Evolutionary conservation across 1,284 basidiomycete species (phyloP).

Genomic region (Irpex sp.): DNA sequence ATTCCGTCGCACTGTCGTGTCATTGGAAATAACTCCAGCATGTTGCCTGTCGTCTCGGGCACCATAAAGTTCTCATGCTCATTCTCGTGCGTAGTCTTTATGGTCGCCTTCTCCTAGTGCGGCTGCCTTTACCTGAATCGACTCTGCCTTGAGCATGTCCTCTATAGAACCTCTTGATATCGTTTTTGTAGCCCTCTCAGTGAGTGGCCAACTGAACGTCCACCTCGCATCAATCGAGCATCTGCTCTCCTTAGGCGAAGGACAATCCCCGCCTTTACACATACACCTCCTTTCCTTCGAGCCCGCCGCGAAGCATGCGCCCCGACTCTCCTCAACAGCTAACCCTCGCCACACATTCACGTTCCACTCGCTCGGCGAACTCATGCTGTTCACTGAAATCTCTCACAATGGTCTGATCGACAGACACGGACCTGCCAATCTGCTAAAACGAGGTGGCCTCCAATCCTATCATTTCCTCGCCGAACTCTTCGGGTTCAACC

Average conservation of each 20-base stretch:
- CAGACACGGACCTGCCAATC: constrained; percentile 11
- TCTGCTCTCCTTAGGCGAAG: constrained; percentile 4
- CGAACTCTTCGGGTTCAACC: constrained; percentile 14
- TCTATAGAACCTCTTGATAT: constrained; percentile 5
- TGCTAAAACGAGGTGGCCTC: constrained; percentile 5
- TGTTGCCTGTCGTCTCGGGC: background rate
- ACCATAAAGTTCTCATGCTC: background rate
- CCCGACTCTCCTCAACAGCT: background rate
- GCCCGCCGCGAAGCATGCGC: constrained; percentile 11
- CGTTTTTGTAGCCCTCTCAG: constrained; percentile 15
- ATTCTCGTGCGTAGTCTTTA: background rate
- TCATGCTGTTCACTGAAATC: constrained; percentile 12
- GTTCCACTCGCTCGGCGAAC: constrained; percentile 12
- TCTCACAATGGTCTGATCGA: constrained; percentile 12
- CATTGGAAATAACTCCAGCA: background rate
- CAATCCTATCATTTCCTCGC: constrained; percentile 13
- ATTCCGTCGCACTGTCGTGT: background rate
- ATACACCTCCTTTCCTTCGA: constrained; percentile 14
- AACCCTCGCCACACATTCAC: constrained; percentile 2
- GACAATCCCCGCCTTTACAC: constrained; percentile 7
- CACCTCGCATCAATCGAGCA: constrained; percentile 14
- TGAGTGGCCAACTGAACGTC: constrained; percentile 15
- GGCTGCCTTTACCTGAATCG: background rate
- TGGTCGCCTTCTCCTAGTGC: background rate
- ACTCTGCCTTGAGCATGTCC: background rate